Evolutionary conservation across 129 eudicot genomes (phyloP).

Genomic region (Centrapalus pauciflorus): DNA sequence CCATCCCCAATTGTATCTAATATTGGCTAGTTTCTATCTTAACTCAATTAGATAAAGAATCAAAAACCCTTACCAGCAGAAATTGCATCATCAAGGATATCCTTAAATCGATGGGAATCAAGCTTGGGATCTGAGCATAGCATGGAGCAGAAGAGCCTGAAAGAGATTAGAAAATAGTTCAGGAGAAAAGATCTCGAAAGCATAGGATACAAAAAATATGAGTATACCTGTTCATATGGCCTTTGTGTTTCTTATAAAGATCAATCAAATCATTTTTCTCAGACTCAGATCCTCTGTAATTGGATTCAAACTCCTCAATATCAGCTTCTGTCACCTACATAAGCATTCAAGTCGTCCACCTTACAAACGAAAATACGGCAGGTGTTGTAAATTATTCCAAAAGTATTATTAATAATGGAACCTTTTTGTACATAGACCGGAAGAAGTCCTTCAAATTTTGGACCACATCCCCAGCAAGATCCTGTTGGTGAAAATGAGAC

Average conservation of each 20-base stretch:
- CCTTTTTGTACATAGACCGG: conserved; percentile 81
- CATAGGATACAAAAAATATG: neutral
- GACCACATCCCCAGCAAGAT: conserved; percentile 86
- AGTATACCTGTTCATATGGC: conserved; percentile 77
- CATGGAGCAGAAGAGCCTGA: conserved; percentile 95
- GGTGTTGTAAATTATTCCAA: neutral
- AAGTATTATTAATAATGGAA: neutral
- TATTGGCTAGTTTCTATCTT: neutral
- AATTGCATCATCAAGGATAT: conserved; percentile 85
- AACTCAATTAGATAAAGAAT: neutral
- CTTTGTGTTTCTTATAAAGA: conserved; percentile 75
- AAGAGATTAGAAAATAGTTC: neutral
- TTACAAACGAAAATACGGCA: neutral
- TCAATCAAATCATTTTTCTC: conserved; percentile 85
- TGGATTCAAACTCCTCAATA: conserved; percentile 88
- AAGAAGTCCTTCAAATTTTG: conserved; percentile 72
- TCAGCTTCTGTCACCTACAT: conserved; percentile 85
- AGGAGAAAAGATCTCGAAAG: neutral
- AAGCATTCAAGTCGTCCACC: neutral
- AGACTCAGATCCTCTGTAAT: conserved; percentile 86
- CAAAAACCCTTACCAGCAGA: conserved; percentile 46
- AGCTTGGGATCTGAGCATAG: conserved; percentile 84
- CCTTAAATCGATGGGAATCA: conserved; percentile 97
- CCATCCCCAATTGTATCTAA: too few species aligned
- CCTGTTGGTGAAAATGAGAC: conserved; percentile 37